Base-by-base conservation (phyloP, 345 rosid genomes). In the Luvunga scandens region DNA sequence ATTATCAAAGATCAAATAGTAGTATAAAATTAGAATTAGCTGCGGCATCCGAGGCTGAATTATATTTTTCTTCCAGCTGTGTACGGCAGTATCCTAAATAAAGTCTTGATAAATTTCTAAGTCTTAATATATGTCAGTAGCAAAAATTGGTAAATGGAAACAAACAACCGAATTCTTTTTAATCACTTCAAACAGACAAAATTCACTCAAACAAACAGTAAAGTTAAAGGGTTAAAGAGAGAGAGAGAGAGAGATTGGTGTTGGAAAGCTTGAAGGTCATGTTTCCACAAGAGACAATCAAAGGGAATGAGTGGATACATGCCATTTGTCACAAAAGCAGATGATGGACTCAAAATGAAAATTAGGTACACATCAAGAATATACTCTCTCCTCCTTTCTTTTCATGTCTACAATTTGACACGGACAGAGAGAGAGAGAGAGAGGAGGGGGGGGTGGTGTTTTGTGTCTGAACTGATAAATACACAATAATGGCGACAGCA, bases 401-500 rank as follows among this genome's bases (percentile, higher is more conserved):
- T 33, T 66, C 73, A 7, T 66, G 68, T 38, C 55, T 2, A 25
- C 9, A 34, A 7, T 30, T 8, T 5, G 45, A 73, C 22, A 56
- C 25, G 19, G 59, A 4, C 45, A 9, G 3, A 39, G 45, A 39
- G 45, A 39, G 45, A 39, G 13, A 39, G 45, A 9, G 13, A 39
- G 13, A 39, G 36, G 48, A 30, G 28, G 28, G 10, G 28, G 2
- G 66, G 21, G 34, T 0, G 61, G 24, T 27, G 21, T 27, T 56
- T 42, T 18, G 5, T 79, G 74, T 75, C 79, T 48, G 75, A 48
- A 16, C 55, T 50, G 34, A 50, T 39, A 28, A 67, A 73, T 71
- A 76, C 74, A 66, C 75, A 66, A 80, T 66, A 56, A 84, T 82
- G 59, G 69, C 83, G 84, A 84, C 87, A 84, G 34, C 80, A 80